phyloP scores from a whole-genome alignment of 306 rosid species.

The Mucuna pruriens region DNA sequence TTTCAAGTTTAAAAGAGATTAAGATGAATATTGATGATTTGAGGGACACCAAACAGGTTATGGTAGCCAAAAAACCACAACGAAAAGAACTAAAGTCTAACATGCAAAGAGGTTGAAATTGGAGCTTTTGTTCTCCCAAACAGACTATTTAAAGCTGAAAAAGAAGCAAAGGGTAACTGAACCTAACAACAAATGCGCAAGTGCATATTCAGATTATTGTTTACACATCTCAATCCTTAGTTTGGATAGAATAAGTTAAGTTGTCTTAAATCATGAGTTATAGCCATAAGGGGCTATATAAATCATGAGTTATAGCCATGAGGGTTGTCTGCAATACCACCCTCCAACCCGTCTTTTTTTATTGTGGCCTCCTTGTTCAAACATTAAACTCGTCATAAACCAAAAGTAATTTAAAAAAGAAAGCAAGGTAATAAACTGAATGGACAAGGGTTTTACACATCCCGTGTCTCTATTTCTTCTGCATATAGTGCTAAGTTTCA shows the following conservation, averaged over 20 bases:
- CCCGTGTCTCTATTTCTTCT: neutral
- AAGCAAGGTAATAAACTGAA: neutral
- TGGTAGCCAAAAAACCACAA: neutral
- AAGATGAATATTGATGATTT: neutral
- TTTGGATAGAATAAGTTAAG: no score
- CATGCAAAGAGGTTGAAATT: neutral
- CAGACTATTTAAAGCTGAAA: neutral
- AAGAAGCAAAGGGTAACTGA: neutral
- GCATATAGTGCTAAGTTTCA: constrained; percentile 19
- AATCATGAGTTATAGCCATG: no score
- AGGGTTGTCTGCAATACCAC: neutral
- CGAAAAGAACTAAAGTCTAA: no score
- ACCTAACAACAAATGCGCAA: neutral
- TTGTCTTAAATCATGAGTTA: no score
- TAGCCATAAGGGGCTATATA: no score
- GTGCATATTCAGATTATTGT: no score
- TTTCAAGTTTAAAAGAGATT: neutral
- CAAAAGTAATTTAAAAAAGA: neutral
- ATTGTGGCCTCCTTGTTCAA: neutral
- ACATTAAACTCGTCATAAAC: constrained; percentile 22
- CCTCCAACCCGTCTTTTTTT: neutral
- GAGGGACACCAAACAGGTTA: neutral
- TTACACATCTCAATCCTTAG: no score
- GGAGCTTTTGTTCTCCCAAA: neutral
- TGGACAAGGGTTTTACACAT: constrained; percentile 2